A percentile compares a stretch with the other conserved stretches of the same genome.
Evolutionary conservation across 371 early-diverging fungal genomes (phyloP).

Genomic region (Mortierella sp.): DNA sequence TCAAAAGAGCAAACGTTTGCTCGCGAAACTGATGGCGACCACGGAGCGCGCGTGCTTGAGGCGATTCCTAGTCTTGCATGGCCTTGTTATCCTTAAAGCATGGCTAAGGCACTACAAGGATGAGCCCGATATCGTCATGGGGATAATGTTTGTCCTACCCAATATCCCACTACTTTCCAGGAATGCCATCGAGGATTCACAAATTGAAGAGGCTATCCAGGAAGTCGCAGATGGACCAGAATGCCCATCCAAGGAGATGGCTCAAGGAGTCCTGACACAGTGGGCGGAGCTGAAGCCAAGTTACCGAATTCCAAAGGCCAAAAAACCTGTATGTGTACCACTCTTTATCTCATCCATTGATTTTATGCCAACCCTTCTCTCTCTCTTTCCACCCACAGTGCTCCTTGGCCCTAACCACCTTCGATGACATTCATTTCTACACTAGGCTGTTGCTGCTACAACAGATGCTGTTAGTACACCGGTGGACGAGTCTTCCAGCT

Average conservation of each 20-base stretch:
- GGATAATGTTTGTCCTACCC: slow-evolving; percentile 65
- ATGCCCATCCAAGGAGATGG: slow-evolving; percentile 52
- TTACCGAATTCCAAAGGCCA: slow-evolving; percentile 71
- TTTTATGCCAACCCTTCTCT: too few species aligned
- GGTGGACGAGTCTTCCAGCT: slow-evolving; percentile 32
- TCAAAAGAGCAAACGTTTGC: slow-evolving; percentile 47
- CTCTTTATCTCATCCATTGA: neutral
- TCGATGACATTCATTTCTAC: neutral
- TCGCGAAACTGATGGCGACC: slow-evolving; percentile 58
- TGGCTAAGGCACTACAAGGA: slow-evolving; percentile 64
- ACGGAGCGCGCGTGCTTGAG: slow-evolving; percentile 58
- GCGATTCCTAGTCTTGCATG: slow-evolving; percentile 66
- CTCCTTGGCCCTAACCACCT: too few species aligned
- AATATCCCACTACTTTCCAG: slow-evolving; percentile 72
- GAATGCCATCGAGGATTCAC: slow-evolving; percentile 76
- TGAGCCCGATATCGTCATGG: slow-evolving; percentile 57
- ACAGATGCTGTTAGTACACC: slow-evolving; percentile 36
- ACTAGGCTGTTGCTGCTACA: slow-evolving; percentile 9
- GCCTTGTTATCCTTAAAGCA: slow-evolving; percentile 59
- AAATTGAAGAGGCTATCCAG: slow-evolving; percentile 63
- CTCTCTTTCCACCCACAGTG: too few species aligned
- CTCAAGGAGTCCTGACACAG: slow-evolving; percentile 53
- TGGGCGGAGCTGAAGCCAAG: slow-evolving; percentile 67
- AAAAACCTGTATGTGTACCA: slow-evolving; percentile 26
- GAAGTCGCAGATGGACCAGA: slow-evolving; percentile 57